A percentile compares a stretch with the other conserved stretches of the same genome.
These are phyloP conservation scores for Teunomyces stri DNA, from an alignment of 805 yeast genomes.

Conservation along the genomic window DNA sequence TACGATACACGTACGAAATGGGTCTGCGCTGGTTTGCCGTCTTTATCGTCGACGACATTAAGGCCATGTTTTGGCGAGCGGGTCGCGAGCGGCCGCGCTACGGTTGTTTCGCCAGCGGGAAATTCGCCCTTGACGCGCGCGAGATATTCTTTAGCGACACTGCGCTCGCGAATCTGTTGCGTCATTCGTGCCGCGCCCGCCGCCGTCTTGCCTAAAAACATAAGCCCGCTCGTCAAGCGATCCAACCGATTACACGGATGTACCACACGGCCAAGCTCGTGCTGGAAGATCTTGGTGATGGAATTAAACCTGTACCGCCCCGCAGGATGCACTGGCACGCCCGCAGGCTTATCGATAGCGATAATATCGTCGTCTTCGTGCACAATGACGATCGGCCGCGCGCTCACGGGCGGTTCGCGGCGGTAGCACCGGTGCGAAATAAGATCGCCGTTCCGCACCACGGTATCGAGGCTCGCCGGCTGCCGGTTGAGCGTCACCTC, in stretches of 20 bases:
- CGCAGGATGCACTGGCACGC: conserved; percentile 94
- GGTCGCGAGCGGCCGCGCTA: conserved; percentile 68
- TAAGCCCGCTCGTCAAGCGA: conserved; percentile 85
- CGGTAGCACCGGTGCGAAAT: conserved; percentile 78
- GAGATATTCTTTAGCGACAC: conserved; percentile 76
- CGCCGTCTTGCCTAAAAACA: conserved; percentile 85
- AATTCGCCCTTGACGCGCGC: conserved; percentile 89
- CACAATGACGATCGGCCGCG: conserved; percentile 60
- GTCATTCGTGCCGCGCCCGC: conserved; percentile 75
- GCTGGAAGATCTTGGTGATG: conserved; percentile 71
- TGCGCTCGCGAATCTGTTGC: conserved; percentile 67
- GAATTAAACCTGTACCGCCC: conserved; percentile 79
- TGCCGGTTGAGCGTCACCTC: conserved; percentile 69
- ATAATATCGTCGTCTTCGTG: conserved; percentile 72
- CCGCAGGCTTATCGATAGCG: conserved; percentile 90
- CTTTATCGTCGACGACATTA: conserved; percentile 47
- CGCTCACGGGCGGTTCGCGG: conserved; percentile 84
- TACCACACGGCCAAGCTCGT: conserved; percentile 61
- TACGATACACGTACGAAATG: conserved; percentile 64
- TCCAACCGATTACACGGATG: conserved; percentile 88
- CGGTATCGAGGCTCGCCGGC: conserved; percentile 60
- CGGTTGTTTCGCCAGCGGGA: conserved; percentile 52
- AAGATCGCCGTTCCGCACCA: conserved; percentile 78
- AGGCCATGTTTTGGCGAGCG: conserved; percentile 72
- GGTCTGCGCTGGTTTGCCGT: conserved; percentile 76